Evolutionary conservation across 169 alveolate genomes (phyloP).

Genomic region (Cryptosporidium andersoni): DNA sequence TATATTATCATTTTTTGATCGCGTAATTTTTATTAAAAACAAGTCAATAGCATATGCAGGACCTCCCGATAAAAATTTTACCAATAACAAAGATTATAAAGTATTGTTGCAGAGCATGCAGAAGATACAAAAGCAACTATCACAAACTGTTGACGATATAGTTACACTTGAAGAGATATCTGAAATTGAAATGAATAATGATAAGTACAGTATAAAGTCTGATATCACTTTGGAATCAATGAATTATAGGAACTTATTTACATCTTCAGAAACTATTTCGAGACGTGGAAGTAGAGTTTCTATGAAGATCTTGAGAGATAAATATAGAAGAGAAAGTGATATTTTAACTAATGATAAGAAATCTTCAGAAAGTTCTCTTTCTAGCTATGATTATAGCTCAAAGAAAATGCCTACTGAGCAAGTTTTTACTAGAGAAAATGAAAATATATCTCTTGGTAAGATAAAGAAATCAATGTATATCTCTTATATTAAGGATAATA

Average conservation of each 20-base stretch:
- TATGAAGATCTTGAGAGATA: conserved; percentile 13
- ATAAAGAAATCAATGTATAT: conserved; percentile 26
- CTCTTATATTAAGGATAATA: conserved; percentile 1
- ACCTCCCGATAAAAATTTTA: conserved; percentile 27
- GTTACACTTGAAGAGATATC: conserved; percentile 57
- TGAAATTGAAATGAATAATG: conserved; percentile 15
- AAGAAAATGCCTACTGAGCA: background rate
- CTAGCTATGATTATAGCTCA: background rate
- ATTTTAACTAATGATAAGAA: background rate
- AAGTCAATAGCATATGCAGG: conserved; percentile 24
- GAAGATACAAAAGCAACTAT: conserved; percentile 37
- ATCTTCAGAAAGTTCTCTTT: background rate
- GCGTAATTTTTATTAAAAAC: conserved; percentile 43
- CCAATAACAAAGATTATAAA: conserved; percentile 32
- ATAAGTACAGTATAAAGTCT: background rate
- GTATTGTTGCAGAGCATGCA: conserved; percentile 37
- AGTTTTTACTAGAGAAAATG: background rate
- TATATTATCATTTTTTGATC: conserved; percentile 25
- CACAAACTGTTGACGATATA: conserved; percentile 54
- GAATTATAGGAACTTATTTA: background rate
- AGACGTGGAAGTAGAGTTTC: conserved; percentile 64
- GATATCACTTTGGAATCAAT: conserved; percentile 3
- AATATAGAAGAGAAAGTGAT: conserved; percentile 61
- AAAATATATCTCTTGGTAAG: background rate
- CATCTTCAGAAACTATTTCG: background rate